phyloP scores from a whole-genome alignment of 805 yeast species.

The Candida namnaoensis region DNA sequence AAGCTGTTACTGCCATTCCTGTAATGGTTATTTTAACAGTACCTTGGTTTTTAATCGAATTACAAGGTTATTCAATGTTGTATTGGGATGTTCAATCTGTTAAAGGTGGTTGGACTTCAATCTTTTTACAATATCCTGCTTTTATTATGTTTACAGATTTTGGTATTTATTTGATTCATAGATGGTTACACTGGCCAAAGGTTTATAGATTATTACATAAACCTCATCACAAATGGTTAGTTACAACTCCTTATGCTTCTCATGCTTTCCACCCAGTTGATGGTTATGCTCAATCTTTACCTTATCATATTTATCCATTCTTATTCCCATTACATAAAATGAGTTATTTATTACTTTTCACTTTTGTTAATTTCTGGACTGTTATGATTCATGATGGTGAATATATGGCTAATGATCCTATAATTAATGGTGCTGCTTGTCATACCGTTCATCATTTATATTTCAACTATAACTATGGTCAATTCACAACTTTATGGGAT shows the following conservation, averaged over 20 bases:
- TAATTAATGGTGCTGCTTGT: conserved; percentile 96
- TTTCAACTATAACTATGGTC: conserved; percentile 97
- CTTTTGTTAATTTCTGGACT: conserved; percentile 95
- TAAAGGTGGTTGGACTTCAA: conserved; percentile 60
- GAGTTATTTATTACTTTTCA: conserved; percentile 72
- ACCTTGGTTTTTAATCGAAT: conserved; percentile 84
- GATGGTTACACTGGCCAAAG: conserved; percentile 88
- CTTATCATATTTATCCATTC: conserved; percentile 90
- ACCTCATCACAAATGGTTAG: conserved; percentile 99
- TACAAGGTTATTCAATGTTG: conserved; percentile 74
- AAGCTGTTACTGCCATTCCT: conserved; percentile 80
- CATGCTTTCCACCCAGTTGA: conserved; percentile 99
- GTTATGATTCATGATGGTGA: conserved; percentile 98
- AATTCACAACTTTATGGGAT: conserved; percentile 97
- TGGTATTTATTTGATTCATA: conserved; percentile 84
- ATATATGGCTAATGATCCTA: conserved; percentile 86
- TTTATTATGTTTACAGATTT: conserved; percentile 92
- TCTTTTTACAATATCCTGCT: conserved; percentile 59
- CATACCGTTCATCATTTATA: conserved; percentile 95
- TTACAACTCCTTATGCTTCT: conserved; percentile 96
- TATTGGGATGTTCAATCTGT: conserved; percentile 58
- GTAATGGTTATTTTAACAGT: conserved; percentile 78
- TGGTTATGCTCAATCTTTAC: conserved; percentile 87
- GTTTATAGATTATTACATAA: conserved; percentile 85
- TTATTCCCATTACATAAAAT: conserved; percentile 88